Percentiles rank a stretch among this genome's conserved stretches.
These are phyloP conservation scores for Tolypocladium album DNA, from an alignment of 2,329 filamentous ascomycete species.

Conservation along the genomic window DNA sequence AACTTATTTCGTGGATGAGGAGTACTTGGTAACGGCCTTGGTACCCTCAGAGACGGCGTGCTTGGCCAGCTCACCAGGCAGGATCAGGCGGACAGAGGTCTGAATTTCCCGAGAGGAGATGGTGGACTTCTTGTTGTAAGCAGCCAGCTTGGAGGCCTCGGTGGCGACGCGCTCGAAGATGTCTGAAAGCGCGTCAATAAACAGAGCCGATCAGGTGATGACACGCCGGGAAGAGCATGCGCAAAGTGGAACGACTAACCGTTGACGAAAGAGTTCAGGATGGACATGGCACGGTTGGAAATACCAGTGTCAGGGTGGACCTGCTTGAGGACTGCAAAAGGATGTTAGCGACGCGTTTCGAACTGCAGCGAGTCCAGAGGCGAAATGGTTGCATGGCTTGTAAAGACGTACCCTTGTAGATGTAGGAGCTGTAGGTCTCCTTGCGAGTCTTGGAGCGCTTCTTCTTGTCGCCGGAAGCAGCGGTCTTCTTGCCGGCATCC, in stretches of 20 bases:
- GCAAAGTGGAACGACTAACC: conserved; percentile 45
- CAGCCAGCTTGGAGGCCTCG: conserved; percentile 96
- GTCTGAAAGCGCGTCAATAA: conserved; percentile 38
- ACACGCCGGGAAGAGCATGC: neutral
- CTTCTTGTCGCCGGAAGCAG: conserved; percentile 96
- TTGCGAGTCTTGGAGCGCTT: conserved; percentile 99
- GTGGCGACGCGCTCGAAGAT: conserved; percentile 99
- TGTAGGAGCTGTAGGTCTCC: conserved; percentile 99
- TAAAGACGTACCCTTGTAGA: conserved; percentile 80
- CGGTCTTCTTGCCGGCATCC: conserved; percentile 99
- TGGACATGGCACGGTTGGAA: conserved; percentile 99
- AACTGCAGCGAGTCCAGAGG: neutral
- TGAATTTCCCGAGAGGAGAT: conserved; percentile 99
- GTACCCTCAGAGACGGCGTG: conserved; percentile 99
- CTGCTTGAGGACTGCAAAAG: conserved; percentile 85
- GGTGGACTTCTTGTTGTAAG: conserved; percentile 99
- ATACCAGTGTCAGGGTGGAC: conserved; percentile 99
- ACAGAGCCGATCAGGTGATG: too few species aligned
- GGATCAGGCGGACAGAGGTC: conserved; percentile 95
- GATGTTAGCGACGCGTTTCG: neutral
- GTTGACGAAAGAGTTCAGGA: conserved; percentile 99
- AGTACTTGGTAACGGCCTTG: conserved; percentile 99
- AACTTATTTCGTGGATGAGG: conserved; percentile 93
- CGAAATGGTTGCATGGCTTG: too few species aligned
- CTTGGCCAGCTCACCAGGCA: conserved; percentile 97